Base-by-base conservation (phyloP, 345 rosid genomes). In the Murraya koenigii region DNA sequence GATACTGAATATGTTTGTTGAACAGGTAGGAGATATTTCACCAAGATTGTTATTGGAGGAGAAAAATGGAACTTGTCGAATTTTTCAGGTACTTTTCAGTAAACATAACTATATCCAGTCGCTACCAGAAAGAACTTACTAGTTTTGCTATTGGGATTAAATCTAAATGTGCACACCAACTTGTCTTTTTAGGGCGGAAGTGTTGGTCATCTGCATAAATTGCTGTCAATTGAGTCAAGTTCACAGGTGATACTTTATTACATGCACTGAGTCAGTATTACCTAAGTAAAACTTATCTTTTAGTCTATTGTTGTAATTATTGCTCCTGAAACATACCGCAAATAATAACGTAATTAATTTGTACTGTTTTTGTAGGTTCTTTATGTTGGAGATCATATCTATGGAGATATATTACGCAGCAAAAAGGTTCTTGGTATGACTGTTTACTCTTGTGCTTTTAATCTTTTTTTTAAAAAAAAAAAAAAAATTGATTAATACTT, bases 361-460 rank as follows among this genome's bases (percentile, higher is more conserved):
- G n/a, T 62, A 28, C 59, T 28, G 0, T 63, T 75, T 77, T 82
- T 39, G 47, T 81, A 96, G 99, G 98, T 92, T 76, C 97, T 96
- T 73, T 94, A 96, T 79, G 98, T 92, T 78, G 99, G 99, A 26
- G 99, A 96, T 83, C 99, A 96, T 84, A 94, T 96, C 78, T 96
- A 96, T 66, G 98, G 98, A 84, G 99, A 96, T 82, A 96, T 96
- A 72, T 80, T 94, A 81, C 98, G 97, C 80, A 94, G 99, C 91
- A 94, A 94, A 85, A 94, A 94, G 81, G 85, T 92, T 77, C 97
- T 96, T 67, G 99, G 99, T 96, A 92, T 73, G 70, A 68, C 67
- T 67, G 59, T 49, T 80, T 47, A 44, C 47, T 52, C 55, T 49
- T 65, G 33, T 30, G 44, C 32, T 14, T 69, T 69, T 6, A 23